These are phyloP conservation scores for Fremontodendron californicum DNA, from an alignment of 345 rosid species.

Conservation along the genomic window DNA sequence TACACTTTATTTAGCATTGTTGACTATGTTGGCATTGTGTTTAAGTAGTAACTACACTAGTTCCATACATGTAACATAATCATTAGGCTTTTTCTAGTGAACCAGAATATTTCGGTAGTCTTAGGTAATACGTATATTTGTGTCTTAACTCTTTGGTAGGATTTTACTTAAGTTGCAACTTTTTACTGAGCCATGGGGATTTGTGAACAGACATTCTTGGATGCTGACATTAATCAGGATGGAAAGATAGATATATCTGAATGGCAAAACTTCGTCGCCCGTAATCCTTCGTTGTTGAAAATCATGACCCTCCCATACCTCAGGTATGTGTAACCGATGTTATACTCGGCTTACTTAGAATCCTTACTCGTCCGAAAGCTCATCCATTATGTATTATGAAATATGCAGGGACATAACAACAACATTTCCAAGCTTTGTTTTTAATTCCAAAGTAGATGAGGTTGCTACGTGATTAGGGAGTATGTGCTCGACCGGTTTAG, in stretches of 20 bases:
- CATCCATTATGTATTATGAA: not conserved
- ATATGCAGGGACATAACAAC: constrained; percentile 82
- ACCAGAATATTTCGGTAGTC: not conserved
- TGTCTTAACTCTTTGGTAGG: not conserved
- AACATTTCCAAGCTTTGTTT: too few relatives aligned
- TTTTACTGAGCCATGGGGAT: not conserved
- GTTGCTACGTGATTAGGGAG: constrained; percentile 47
- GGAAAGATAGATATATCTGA: constrained; percentile 84
- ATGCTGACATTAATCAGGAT: constrained; percentile 79
- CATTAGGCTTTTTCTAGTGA: not conserved
- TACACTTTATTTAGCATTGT: not conserved
- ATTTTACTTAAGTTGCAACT: not conserved
- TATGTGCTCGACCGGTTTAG: too few relatives aligned
- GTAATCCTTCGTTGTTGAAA: constrained; percentile 81
- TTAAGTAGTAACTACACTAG: not conserved
- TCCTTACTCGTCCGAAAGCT: not conserved
- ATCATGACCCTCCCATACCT: constrained; percentile 92
- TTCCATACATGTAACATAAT: not conserved
- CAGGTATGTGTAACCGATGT: constrained; percentile 36
- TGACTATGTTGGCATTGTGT: not conserved
- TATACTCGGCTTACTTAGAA: not conserved
- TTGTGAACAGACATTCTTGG: constrained; percentile 71
- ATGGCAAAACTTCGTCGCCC: constrained; percentile 78
- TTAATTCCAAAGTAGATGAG: constrained; percentile 88
- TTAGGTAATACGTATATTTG: not conserved